Evolutionary conservation across 2,329 filamentous ascomycete species (phyloP).

Genomic region (Trichoderma aggressivum): DNA sequence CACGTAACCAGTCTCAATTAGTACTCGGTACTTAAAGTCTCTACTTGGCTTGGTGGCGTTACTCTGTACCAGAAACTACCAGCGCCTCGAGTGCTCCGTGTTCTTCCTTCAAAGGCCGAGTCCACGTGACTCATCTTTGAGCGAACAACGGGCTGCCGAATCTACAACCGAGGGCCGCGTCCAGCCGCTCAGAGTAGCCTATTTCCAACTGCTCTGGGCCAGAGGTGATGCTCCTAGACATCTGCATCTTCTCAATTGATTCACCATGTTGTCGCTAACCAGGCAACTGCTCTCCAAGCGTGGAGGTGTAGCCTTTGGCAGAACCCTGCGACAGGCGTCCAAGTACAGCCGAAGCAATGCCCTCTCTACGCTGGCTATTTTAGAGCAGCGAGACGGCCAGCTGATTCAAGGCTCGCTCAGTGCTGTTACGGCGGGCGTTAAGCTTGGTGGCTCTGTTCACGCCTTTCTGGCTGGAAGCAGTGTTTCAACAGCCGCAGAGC

Average conservation of each 20-base stretch:
- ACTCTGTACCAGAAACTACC: background rate
- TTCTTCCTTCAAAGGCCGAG: background rate
- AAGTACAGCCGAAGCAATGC: slow-evolving; percentile 4
- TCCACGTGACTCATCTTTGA: slow-evolving; percentile 5
- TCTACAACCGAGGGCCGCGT: slow-evolving; percentile 17
- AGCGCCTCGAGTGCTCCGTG: background rate
- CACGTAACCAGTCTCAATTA: background rate
- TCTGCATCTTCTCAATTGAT: slow-evolving; percentile 4
- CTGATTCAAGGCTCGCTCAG: slow-evolving; percentile 79
- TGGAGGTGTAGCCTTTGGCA: slow-evolving; percentile 4
- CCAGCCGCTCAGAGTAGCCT: slow-evolving; percentile 3
- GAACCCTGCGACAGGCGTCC: slow-evolving; percentile 3
- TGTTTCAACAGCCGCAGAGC: slow-evolving; percentile 71
- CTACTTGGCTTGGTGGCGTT: background rate
- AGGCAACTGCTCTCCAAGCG: slow-evolving; percentile 9
- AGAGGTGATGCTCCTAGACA: background rate
- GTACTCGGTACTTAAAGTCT: background rate
- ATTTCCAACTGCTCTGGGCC: background rate
- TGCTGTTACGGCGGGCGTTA: slow-evolving; percentile 80
- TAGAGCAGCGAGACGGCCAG: slow-evolving; percentile 90
- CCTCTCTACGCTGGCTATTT: slow-evolving; percentile 61
- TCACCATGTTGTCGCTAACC: slow-evolving; percentile 2
- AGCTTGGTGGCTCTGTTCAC: slow-evolving; percentile 80
- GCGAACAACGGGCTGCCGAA: background rate
- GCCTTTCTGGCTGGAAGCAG: slow-evolving; percentile 72